A percentile compares a stretch with the other conserved stretches of the same genome.
Evolutionary conservation across 768 basidiomycete genomes (phyloP).

Genomic region (Pleurotus giganteus): DNA sequence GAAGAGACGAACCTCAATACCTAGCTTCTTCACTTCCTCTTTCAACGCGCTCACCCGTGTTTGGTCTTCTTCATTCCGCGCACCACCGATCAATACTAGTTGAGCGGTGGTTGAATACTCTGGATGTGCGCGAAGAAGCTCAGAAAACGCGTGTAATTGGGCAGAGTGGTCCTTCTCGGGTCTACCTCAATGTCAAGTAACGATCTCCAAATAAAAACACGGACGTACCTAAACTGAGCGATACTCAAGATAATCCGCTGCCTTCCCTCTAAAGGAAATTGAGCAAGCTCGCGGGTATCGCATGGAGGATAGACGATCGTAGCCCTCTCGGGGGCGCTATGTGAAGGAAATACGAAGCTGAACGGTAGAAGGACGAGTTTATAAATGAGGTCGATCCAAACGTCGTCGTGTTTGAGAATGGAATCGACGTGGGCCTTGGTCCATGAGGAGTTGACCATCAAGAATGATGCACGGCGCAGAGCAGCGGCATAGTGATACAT

Average conservation of each 20-base stretch:
- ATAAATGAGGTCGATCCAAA: conserved; percentile 45
- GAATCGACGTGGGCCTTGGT: conserved; percentile 81
- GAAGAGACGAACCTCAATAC: conserved; percentile 51
- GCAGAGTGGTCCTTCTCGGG: conserved; percentile 93
- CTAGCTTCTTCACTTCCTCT: conserved; percentile 56
- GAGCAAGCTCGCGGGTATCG: conserved; percentile 71
- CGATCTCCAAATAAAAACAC: background rate
- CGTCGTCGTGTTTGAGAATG: conserved; percentile 60
- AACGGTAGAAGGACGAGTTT: conserved; percentile 33
- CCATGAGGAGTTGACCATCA: conserved; percentile 97
- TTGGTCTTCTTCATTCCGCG: conserved; percentile 76
- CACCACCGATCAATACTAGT: conserved; percentile 82
- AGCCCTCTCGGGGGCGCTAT: conserved; percentile 17
- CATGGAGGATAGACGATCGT: conserved; percentile 90
- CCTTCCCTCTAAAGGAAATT: conserved; percentile 51
- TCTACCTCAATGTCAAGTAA: conserved; percentile 32
- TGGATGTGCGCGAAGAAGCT: conserved; percentile 57
- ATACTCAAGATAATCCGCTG: conserved; percentile 76
- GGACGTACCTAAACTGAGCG: conserved; percentile 84
- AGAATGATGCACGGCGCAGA: conserved; percentile 67
- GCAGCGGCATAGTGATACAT: conserved; percentile 80
- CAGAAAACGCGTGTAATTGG: conserved; percentile 70
- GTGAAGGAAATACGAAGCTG: conserved; percentile 26
- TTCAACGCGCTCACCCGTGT: conserved; percentile 63
- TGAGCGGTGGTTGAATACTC: conserved; percentile 44